These are phyloP conservation scores for Magnusiomyces sp. DNA, from an alignment of 1,139 yeast species.

Conservation along the genomic window DNA sequence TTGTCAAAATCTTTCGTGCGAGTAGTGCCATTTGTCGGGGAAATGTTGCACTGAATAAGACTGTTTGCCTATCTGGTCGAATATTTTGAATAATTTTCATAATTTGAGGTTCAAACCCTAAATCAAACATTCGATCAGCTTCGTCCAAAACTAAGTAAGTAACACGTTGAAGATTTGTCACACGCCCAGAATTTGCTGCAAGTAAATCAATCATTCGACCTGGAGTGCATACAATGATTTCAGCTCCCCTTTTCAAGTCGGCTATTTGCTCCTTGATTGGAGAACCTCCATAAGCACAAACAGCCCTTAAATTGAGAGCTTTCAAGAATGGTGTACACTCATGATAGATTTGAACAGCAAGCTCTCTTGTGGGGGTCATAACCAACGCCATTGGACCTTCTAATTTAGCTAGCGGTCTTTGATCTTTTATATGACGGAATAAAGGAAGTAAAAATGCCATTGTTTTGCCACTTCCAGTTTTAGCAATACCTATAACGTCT, in stretches of 20 bases:
- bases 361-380: constrained; percentile 87
- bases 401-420: constrained; percentile 43
- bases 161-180: constrained; percentile 58
- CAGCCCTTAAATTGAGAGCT: constrained; percentile 43
- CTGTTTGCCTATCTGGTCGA: constrained; percentile 87
- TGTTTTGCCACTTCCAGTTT: constrained; percentile 96
- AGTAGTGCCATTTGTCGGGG: constrained; percentile 68
- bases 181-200: constrained; percentile 75
- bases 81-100: constrained; percentile 68
- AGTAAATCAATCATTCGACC: constrained; percentile 88
- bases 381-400: constrained; percentile 79
- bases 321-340: constrained; percentile 56
- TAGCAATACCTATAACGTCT: constrained; percentile 89
- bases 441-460: constrained; percentile 79
- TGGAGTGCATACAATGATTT: constrained; percentile 87
- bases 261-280: constrained; percentile 77
- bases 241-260: constrained; percentile 68
- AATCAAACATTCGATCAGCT: constrained; percentile 93
- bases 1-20: constrained; percentile 52
- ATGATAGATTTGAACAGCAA: constrained; percentile 74
- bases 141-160: constrained; percentile 88
- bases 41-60: constrained; percentile 88
- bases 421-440: constrained; percentile 73
- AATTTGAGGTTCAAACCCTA: constrained; percentile 97
- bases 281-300: constrained; percentile 94